Evolutionary conservation across 2,329 filamentous ascomycete genomes (phyloP).

Genomic region (Diaporthe batatas): DNA sequence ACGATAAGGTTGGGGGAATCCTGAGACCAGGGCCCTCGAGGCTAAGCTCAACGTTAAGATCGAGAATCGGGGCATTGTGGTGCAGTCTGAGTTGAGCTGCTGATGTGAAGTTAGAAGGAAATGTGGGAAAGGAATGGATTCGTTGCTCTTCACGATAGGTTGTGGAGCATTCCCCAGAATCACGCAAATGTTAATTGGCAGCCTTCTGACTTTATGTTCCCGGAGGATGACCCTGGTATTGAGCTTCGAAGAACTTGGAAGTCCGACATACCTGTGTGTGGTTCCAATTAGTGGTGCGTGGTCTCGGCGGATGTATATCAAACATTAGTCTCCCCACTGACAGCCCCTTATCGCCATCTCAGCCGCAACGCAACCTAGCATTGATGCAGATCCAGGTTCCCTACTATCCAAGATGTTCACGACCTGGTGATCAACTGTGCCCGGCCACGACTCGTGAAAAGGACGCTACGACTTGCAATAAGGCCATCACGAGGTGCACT

Average conservation of each 20-base stretch:
- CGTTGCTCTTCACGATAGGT: background rate
- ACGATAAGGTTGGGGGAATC: conserved; percentile 3
- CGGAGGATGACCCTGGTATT: background rate
- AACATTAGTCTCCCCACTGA: conserved; percentile 15
- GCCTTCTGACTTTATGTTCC: conserved; percentile 13
- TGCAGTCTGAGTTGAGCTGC: background rate
- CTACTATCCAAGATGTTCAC: background rate
- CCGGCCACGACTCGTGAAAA: conserved; percentile 17
- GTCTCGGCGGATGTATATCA: conserved; percentile 21
- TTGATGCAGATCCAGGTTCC: conserved; percentile 4
- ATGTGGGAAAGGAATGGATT: background rate
- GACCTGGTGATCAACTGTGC: background rate
- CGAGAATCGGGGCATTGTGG: background rate
- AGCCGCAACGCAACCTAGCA: background rate
- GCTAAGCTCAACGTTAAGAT: conserved; percentile 10
- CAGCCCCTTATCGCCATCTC: background rate
- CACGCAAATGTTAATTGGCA: background rate
- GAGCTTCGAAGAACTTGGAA: background rate
- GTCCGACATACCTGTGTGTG: conserved; percentile 4
- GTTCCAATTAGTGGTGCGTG: background rate
- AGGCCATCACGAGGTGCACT: conserved; percentile 1
- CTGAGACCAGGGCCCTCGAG: conserved; percentile 21
- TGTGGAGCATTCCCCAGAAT: background rate
- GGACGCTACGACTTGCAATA: background rate
- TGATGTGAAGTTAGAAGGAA: background rate